These are phyloP conservation scores for Beta lomatogona DNA, from an alignment of 179 eudicot genomes.

Conservation along the genomic window DNA sequence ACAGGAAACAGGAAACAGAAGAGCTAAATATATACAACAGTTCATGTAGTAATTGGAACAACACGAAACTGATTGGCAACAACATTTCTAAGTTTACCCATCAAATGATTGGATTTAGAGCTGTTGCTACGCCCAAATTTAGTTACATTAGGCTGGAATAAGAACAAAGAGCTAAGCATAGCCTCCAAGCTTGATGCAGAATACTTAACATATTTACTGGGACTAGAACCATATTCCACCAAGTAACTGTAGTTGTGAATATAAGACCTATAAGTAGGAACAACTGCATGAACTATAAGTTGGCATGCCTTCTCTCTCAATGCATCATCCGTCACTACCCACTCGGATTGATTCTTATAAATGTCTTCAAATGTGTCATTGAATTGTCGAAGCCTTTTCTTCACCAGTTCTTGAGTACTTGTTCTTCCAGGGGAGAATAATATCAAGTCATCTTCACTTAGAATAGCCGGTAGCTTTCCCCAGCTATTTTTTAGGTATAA, in stretches of 20 bases:
- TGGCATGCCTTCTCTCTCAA: slow-evolving; percentile 56
- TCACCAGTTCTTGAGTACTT: slow-evolving; percentile 31
- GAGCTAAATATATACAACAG: background rate
- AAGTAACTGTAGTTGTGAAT: slow-evolving; percentile 40
- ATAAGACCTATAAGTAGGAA: slow-evolving; percentile 57
- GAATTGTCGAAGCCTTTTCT: slow-evolving; percentile 39
- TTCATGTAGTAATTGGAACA: slow-evolving; percentile 38
- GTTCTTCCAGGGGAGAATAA: slow-evolving; percentile 32
- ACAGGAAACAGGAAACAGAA: background rate
- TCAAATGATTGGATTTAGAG: slow-evolving; percentile 49
- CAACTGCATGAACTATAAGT: slow-evolving; percentile 49
- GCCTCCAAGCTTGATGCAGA: slow-evolving; percentile 50
- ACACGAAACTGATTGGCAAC: slow-evolving; percentile 50
- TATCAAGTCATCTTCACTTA: slow-evolving; percentile 38
- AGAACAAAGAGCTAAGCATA: slow-evolving; percentile 51
- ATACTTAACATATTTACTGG: slow-evolving; percentile 46
- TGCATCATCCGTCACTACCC: slow-evolving; percentile 55
- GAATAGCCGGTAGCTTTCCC: slow-evolving; percentile 36
- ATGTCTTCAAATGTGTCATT: slow-evolving; percentile 36
- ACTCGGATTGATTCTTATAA: slow-evolving; percentile 36
- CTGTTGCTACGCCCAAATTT: slow-evolving; percentile 33
- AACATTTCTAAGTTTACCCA: slow-evolving; percentile 46
- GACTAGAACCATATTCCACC: slow-evolving; percentile 44
- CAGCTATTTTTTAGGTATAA: slow-evolving; percentile 41
- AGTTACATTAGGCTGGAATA: slow-evolving; percentile 38